Evolutionary conservation across 495 filamentous ascomycete genomes (phyloP).

Genomic region (Tuber calosporum): DNA sequence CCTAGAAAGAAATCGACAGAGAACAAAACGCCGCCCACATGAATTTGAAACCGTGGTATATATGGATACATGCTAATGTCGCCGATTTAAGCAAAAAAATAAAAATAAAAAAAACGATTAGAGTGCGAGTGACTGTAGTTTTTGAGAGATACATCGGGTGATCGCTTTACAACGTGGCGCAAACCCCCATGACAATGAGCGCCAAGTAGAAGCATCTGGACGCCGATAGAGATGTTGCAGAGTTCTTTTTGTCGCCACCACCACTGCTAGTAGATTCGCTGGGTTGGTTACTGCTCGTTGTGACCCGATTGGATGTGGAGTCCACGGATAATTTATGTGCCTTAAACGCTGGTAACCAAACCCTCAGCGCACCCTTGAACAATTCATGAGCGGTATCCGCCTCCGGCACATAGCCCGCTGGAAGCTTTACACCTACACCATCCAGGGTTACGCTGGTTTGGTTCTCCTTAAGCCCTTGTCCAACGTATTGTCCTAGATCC

Average conservation of each 20-base stretch:
- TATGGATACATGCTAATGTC: not conserved
- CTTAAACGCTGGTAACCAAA: conserved; percentile 31
- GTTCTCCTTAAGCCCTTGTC: not conserved
- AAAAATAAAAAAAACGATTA: not conserved
- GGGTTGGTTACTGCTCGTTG: not conserved
- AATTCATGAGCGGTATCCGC: conserved; percentile 27
- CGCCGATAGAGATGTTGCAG: not conserved
- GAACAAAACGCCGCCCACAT: not conserved
- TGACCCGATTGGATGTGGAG: not conserved
- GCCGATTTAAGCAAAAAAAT: not conserved
- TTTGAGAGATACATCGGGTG: not conserved
- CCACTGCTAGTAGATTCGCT: not conserved
- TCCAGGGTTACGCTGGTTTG: not conserved
- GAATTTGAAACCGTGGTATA: not conserved
- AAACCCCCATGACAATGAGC: not conserved
- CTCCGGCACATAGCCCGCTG: not conserved
- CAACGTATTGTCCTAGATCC: conserved; percentile 10
- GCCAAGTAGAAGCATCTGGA: not conserved
- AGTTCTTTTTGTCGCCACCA: not conserved
- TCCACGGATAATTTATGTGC: conserved; percentile 5
- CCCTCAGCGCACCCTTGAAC: conserved; percentile 23
- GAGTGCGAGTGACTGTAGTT: not conserved
- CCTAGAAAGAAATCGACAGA: not conserved
- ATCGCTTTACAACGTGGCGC: not conserved
- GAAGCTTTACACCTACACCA: not conserved